These are phyloP conservation scores for Botrytis hyacinthi DNA, from an alignment of 2,329 filamentous ascomycete species.

Conservation along the genomic window DNA sequence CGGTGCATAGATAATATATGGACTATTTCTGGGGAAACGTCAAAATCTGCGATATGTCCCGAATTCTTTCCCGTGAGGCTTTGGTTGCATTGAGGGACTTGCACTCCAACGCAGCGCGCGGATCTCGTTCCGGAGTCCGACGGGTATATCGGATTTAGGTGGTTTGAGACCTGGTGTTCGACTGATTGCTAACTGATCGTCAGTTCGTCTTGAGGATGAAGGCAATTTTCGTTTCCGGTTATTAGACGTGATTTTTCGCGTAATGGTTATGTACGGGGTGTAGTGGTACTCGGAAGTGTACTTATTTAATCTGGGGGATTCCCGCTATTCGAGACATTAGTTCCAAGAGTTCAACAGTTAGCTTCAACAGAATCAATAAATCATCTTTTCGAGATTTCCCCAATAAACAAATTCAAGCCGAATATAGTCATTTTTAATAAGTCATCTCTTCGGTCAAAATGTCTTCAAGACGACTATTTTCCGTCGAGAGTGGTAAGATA, in stretches of 20 bases:
- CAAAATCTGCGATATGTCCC: neutral
- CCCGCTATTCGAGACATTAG: neutral
- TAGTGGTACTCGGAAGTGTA: neutral
- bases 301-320: neutral
- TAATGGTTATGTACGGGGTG: neutral
- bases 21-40: neutral
- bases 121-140: neutral
- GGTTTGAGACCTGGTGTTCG: too few relatives aligned
- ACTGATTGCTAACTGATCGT: neutral
- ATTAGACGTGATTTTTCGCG: neutral
- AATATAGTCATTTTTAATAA: neutral
- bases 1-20: neutral
- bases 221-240: neutral
- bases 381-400: neutral
- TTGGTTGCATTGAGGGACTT: neutral
- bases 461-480: neutral
- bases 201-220: neutral
- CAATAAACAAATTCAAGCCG: neutral
- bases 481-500: neutral
- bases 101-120: neutral
- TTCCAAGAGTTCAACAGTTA: neutral
- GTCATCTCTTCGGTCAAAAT: neutral
- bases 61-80: neutral
- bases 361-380: neutral
- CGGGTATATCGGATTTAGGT: neutral